Evolutionary conservation across 768 basidiomycete genomes (phyloP).

Genomic region (Calocybe cyanea): DNA sequence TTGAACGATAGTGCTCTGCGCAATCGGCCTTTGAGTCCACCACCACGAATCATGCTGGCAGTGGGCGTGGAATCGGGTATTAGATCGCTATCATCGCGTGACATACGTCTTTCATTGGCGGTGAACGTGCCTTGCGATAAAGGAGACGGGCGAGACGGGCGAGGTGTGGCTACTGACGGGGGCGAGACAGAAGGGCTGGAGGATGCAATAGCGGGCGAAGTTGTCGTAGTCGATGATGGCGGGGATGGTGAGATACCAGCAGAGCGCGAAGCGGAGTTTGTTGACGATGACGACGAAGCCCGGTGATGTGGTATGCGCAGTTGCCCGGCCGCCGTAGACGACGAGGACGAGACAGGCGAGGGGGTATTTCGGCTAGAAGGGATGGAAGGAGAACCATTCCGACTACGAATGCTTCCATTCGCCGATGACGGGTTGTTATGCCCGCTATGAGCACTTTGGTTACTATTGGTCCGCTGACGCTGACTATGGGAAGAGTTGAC

Average conservation of each 20-base stretch:
- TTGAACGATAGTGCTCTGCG: conserved; percentile 72
- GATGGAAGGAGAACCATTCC: conserved; percentile 29
- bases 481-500: conserved; percentile 62
- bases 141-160: conserved; percentile 58
- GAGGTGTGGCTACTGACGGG: conserved; percentile 28
- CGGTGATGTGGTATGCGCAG: conserved; percentile 26
- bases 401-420: conserved; percentile 32
- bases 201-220: conserved; percentile 28
- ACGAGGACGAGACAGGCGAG: conserved; percentile 22
- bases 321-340: conserved; percentile 27
- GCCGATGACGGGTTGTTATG: conserved; percentile 31
- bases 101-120: conserved; percentile 71
- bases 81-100: conserved; percentile 71
- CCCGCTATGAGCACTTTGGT: conserved; percentile 54
- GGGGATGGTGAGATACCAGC: conserved; percentile 27
- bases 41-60: conserved; percentile 43
- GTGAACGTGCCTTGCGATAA: conserved; percentile 63
- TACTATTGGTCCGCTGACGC: conserved; percentile 69
- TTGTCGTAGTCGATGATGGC: conserved; percentile 30
- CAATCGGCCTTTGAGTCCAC: conserved; percentile 75
- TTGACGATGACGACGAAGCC: conserved; percentile 44
- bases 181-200: conserved; percentile 27
- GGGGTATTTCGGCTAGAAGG: conserved; percentile 27
- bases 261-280: conserved; percentile 39
- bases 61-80: conserved; percentile 42